phyloP scores from a whole-genome alignment of 1,139 yeast genomes.

The Citeromyces hawaiiensis region DNA sequence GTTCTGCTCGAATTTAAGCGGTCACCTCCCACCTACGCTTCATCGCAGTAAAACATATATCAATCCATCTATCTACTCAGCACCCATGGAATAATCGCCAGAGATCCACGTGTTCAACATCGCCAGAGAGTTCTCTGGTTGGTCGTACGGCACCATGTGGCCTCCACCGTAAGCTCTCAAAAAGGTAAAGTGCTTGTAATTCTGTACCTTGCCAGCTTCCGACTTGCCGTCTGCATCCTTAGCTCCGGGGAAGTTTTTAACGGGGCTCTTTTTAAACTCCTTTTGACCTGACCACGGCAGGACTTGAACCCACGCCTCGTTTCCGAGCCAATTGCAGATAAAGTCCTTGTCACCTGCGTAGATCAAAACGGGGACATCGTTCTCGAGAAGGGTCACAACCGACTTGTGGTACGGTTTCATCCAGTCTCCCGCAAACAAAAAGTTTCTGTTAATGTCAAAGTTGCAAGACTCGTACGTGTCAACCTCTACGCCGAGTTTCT shows the following conservation, averaged over 20 bases:
- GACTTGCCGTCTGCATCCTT: conserved; percentile 22
- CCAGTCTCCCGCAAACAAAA: conserved; percentile 83
- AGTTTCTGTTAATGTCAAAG: conserved; percentile 71
- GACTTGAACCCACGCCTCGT: conserved; percentile 67
- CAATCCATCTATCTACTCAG: too few relatives aligned
- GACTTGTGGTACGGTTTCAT: conserved; percentile 72
- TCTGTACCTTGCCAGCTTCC: conserved; percentile 46
- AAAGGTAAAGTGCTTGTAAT: conserved; percentile 43
- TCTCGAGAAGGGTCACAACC: conserved; percentile 35
- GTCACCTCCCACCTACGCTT: too few relatives aligned
- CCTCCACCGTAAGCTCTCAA: conserved; percentile 57
- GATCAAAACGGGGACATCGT: conserved; percentile 54
- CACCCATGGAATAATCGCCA: conserved; percentile 19
- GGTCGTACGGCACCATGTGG: conserved; percentile 47
- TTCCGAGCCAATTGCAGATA: conserved; percentile 81
- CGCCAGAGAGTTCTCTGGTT: conserved; percentile 28
- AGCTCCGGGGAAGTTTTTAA: conserved; percentile 17
- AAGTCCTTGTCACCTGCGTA: conserved; percentile 84
- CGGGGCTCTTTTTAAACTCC: conserved; percentile 31
- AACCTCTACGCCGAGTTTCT: conserved; percentile 87
- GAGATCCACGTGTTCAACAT: conserved; percentile 34
- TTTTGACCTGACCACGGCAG: conserved; percentile 54
- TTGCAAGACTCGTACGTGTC: conserved; percentile 76
- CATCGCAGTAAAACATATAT: too few relatives aligned
- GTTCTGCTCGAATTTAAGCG: too few relatives aligned